A percentile compares a stretch with the other conserved stretches of the same genome.
Evolutionary conservation across 192 early-diverging fungal species (phyloP).

Genomic region (Dimargaris verticillata): DNA sequence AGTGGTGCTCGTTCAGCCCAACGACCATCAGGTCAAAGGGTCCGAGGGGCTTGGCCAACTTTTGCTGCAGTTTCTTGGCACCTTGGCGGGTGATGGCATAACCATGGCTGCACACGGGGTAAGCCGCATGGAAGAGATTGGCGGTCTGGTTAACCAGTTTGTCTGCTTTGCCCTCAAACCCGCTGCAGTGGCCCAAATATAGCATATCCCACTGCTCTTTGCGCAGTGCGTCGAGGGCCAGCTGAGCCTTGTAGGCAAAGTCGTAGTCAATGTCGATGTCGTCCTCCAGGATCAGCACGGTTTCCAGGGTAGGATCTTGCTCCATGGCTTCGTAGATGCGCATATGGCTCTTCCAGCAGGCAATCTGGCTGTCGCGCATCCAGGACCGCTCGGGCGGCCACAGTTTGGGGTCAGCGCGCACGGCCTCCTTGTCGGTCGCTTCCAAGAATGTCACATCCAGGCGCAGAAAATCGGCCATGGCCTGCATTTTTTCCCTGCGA

Average conservation of each 20-base stretch:
- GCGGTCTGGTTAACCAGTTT: slow-evolving; percentile 8
- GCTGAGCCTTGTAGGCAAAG: slow-evolving; percentile 1
- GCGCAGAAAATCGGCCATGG: slow-evolving; percentile 9
- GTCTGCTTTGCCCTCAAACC: slow-evolving; percentile 16
- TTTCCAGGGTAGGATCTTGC: neutral
- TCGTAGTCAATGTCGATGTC: slow-evolving; percentile 13
- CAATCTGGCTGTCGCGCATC: slow-evolving; percentile 9
- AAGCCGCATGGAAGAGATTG: slow-evolving; percentile 17
- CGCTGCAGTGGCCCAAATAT: slow-evolving; percentile 26
- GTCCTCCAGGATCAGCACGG: slow-evolving; percentile 13
- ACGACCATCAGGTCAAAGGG: neutral
- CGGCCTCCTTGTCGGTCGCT: slow-evolving; percentile 9
- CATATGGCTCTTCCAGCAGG: slow-evolving; percentile 16
- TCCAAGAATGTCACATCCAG: slow-evolving; percentile 11
- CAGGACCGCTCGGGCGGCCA: neutral
- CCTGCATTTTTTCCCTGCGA: slow-evolving; percentile 11
- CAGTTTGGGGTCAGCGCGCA: neutral
- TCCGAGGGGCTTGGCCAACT: slow-evolving; percentile 15
- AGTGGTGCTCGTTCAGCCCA: neutral
- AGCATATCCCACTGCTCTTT: slow-evolving; percentile 26
- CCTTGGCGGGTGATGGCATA: slow-evolving; percentile 21
- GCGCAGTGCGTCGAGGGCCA: slow-evolving; percentile 9
- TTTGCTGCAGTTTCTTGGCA: slow-evolving; percentile 17
- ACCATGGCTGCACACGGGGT: slow-evolving; percentile 26
- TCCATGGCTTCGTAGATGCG: neutral